Evolutionary conservation across 2,329 filamentous ascomycete species (phyloP), one percentile per base, ranked within the genome.

Genomic region (Lecanoromycetidae sp.): DNA sequence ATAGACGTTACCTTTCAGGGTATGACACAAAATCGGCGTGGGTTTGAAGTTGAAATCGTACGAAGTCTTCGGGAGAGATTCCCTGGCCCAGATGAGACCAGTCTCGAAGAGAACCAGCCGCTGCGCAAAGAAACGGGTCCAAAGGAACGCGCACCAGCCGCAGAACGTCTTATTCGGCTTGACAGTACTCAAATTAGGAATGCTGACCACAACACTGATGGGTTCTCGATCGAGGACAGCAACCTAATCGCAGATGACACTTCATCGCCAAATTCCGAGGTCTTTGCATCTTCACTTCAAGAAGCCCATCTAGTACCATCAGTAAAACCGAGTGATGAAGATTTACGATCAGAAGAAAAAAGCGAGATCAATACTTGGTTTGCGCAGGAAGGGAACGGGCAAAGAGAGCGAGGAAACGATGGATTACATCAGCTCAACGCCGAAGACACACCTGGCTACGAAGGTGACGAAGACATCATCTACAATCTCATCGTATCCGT

Each of bases 401-500:
- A 46, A 26, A 35, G 34, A 19, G 20, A 37, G 15, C 9, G 17
- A 3, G 13, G n/a, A 17, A n/a, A 4, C 12, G 17, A 19, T 19
- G 20, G 17, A 32, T 9, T 15, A 15, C 36, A 25, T 15, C 20
- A 25, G n/a, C n/a, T n/a, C 12, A 26, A 38, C 7, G 36, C 23
- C 23, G 27, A 38, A 15, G 22, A 19, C 13, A n/a, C 5, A 7
- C 8, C 12, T 3, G 22, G 13, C 3, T 13, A 22, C 5, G 17
- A 23, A 39, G 26, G 34, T 4, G 13, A 30, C 13, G 44, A 46
- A 15, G 44, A 15, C 69, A 71, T 19, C 17, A 83, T 95, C 33
- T 67, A 74, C 53, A 84, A 86, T 58, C 72, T 95, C 34, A 78
- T 96, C 53, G 67, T 95, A 20, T 74, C 84, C 2, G 84, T 82